phyloP scores from a whole-genome alignment of 2,329 filamentous ascomycete species.

The Elsinoe arachidis region DNA sequence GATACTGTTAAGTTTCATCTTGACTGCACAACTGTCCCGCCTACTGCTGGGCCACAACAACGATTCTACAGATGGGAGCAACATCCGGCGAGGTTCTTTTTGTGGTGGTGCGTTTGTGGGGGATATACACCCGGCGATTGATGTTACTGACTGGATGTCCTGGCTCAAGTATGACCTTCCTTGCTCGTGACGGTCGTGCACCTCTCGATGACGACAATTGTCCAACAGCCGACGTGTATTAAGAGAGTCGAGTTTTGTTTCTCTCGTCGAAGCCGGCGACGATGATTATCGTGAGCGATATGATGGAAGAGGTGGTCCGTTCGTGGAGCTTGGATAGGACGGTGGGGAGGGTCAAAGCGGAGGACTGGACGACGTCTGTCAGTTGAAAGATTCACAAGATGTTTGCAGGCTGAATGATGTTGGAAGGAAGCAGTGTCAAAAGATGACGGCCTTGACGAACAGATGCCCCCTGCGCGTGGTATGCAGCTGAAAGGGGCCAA shows the following conservation, averaged over 20 bases:
- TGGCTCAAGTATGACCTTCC: conserved; percentile 7
- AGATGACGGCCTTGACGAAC: conserved; percentile 1
- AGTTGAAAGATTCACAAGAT: conserved; percentile 3
- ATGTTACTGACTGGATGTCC: conserved; percentile 15
- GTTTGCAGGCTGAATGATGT: neutral
- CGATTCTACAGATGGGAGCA: conserved; percentile 19
- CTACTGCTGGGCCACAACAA: conserved; percentile 23
- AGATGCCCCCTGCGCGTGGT: conserved; percentile 13
- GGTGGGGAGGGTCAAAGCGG: conserved; percentile 13
- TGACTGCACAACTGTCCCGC: conserved; percentile 29
- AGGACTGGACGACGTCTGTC: conserved; percentile 8
- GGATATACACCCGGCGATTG: conserved; percentile 11
- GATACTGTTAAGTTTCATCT: conserved; percentile 30
- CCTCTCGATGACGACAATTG: conserved; percentile 4
- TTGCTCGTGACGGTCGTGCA: neutral
- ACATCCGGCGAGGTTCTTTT: conserved; percentile 14
- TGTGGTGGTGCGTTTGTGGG: conserved; percentile 6
- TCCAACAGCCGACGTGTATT: conserved; percentile 5
- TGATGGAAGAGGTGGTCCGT: conserved; percentile 14
- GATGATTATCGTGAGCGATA: conserved; percentile 6
- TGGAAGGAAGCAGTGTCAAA: conserved; percentile 7
- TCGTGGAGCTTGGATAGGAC: conserved; percentile 13
- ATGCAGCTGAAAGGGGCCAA: conserved; percentile 10
- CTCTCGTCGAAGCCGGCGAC: conserved; percentile 10
- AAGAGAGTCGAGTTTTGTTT: neutral